Percentiles rank a stretch among this genome's conserved stretches.
These are phyloP conservation scores for Eutrema japonicum DNA, from an alignment of 345 rosid species.

Conservation along the genomic window DNA sequence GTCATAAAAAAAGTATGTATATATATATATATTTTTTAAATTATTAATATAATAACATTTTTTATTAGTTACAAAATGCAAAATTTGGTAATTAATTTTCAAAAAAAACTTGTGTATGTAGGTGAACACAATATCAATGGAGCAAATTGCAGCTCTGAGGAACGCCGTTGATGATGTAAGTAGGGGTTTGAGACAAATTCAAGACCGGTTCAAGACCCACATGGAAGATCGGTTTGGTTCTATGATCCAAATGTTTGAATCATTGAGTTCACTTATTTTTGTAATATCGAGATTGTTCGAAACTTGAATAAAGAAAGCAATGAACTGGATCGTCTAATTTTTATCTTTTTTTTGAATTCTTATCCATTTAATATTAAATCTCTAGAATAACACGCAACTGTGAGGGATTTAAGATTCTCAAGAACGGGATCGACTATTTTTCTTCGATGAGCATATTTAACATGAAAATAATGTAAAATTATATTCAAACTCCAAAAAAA, in stretches of 20 bases:
- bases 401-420: no score
- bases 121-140: constrained; percentile 72
- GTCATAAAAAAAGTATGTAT: constrained; percentile 49
- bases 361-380: no score
- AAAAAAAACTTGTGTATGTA: background rate
- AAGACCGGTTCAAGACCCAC: constrained; percentile 60
- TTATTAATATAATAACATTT: background rate
- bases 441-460: no score
- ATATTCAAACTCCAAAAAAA: no score
- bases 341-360: no score
- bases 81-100: background rate
- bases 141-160: constrained; percentile 57
- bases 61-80: background rate
- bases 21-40: background rate
- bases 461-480: no score
- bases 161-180: constrained; percentile 70
- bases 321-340: no score
- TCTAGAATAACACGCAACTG: no score
- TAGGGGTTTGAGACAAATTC: constrained; percentile 53
- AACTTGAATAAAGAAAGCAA: background rate
- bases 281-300: background rate
- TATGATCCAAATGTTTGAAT: constrained; percentile 44
- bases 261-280: background rate
- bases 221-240: constrained; percentile 51
- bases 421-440: no score